Percentiles rank a stretch among this genome's conserved stretches.
phyloP scores from a whole-genome alignment of 306 rosid species.

The Argentina anserina region DNA sequence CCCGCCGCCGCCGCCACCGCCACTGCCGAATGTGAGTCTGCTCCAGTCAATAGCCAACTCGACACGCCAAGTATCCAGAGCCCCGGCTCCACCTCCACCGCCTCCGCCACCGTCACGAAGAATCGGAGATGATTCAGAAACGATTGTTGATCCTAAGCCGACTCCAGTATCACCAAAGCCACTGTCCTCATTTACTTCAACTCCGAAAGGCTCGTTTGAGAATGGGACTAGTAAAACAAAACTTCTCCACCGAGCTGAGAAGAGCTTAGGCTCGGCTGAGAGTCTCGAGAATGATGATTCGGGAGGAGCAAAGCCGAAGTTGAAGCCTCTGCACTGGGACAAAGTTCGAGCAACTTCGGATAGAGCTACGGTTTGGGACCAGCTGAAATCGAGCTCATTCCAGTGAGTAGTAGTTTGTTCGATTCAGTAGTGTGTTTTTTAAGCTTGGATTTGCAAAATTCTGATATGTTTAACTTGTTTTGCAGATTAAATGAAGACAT shows the following conservation, averaged over 20 bases:
- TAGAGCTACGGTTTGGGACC: constrained; percentile 97
- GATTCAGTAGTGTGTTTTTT: constrained; percentile 20
- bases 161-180: constrained; percentile 29
- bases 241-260: constrained; percentile 18
- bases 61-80: constrained; percentile 15
- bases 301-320: constrained; percentile 72
- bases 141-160: constrained; percentile 22
- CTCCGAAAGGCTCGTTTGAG: constrained; percentile 27
- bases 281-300: constrained; percentile 54
- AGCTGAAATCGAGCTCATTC: constrained; percentile 90
- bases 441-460: neutral
- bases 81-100: constrained; percentile 26
- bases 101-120: constrained; percentile 29
- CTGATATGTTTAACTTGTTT: constrained; percentile 12
- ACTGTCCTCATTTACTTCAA: constrained; percentile 26
- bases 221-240: constrained; percentile 22
- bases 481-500: constrained; percentile 89
- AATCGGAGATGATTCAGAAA: constrained; percentile 29
- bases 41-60: constrained; percentile 49
- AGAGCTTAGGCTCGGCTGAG: constrained; percentile 40
- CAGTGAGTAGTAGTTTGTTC: constrained; percentile 55
- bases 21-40: constrained; percentile 52
- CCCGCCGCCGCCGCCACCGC: constrained; percentile 67
- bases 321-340: constrained; percentile 96
- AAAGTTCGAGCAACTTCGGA: constrained; percentile 96